Evolutionary conservation across 2,329 filamentous ascomycete genomes (phyloP).

Genomic region (Ophiocordyceps robertsii): DNA sequence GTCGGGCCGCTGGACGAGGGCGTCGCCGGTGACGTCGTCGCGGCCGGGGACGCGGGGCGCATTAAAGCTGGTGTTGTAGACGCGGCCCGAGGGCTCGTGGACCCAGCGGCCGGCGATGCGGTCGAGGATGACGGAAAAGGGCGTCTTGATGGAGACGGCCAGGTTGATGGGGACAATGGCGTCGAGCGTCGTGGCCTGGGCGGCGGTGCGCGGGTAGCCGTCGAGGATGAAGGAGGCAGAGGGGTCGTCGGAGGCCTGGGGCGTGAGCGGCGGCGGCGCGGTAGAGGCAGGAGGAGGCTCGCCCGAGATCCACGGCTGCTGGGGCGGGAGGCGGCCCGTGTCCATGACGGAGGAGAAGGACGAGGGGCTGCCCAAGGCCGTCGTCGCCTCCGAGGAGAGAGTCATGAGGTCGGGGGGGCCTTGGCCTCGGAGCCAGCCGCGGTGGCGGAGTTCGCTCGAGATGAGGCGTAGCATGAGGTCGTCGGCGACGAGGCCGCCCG

Average conservation of each 20-base stretch:
- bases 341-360: constrained; percentile 18
- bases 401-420: constrained; percentile 36
- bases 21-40: constrained; percentile 86
- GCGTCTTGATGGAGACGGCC: constrained; percentile 76
- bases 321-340: constrained; percentile 25
- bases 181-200: constrained; percentile 68
- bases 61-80: constrained; percentile 94
- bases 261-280: background rate
- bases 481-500: constrained; percentile 83
- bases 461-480: constrained; percentile 86
- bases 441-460: constrained; percentile 70
- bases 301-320: constrained; percentile 7
- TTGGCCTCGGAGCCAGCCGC: constrained; percentile 62
- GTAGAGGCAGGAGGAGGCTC: background rate
- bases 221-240: constrained; percentile 87
- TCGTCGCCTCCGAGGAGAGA: constrained; percentile 28
- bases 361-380: constrained; percentile 16
- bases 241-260: constrained; percentile 49
- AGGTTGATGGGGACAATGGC: constrained; percentile 85
- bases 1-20: constrained; percentile 67
- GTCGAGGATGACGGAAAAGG: constrained; percentile 72
- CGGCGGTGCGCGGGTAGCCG: constrained; percentile 81
- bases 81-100: constrained; percentile 76
- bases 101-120: constrained; percentile 90
- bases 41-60: constrained; percentile 64